Evolutionary conservation across 2,329 filamentous ascomycete genomes (phyloP), one percentile per base, ranked within the genome.

Genomic region (Arthrinium puccinioides): DNA sequence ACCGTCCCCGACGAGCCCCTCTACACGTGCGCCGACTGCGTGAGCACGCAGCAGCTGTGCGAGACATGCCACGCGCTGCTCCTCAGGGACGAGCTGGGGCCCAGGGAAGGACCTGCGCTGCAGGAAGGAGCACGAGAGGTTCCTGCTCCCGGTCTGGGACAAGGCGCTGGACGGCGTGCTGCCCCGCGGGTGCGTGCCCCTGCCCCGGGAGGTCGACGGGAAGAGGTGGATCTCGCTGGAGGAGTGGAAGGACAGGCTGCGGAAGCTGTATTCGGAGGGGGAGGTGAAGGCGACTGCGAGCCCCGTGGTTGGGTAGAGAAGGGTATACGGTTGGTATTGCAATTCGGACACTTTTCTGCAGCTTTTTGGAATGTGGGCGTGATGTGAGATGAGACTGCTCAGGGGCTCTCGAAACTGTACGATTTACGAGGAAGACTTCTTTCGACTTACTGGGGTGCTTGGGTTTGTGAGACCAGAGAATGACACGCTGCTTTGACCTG

Each of bases 11-110:
- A 51, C 21, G 44, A 31, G 42, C 44, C 48, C 7, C 34, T 56
- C 14, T 46, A 49, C 31, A 46, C 39, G n/a, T 56, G 52, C 36
- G 51, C 48, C 14, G 54, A 56, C 30, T 55, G 52, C 34, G 40
- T 51, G 6, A 50, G 49, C 16, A 31, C 36, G 21, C 21, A 45
- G 8, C 44, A 52, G 32, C 39, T 56, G 3, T 44, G 47, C 34
- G 23, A 25, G 4, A 43, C 37, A 8, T 56, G 54, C 39, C 38
- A 54, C 19, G 43, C 38, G 20, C 29, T 41, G 16, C 43, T 51
- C 13, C 28, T 37, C 21, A 41, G 36, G 11, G 53, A 42, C 14
- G 39, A 51, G 31, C 37, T 52, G 6, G 32, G 38, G 19, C 39
- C 35, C 27, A 49, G 42, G 11, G 18, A 20, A n/a, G 9, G 44